Evolutionary conservation across 768 basidiomycete species (phyloP).

Genomic region (Psilocybe cubensis): DNA sequence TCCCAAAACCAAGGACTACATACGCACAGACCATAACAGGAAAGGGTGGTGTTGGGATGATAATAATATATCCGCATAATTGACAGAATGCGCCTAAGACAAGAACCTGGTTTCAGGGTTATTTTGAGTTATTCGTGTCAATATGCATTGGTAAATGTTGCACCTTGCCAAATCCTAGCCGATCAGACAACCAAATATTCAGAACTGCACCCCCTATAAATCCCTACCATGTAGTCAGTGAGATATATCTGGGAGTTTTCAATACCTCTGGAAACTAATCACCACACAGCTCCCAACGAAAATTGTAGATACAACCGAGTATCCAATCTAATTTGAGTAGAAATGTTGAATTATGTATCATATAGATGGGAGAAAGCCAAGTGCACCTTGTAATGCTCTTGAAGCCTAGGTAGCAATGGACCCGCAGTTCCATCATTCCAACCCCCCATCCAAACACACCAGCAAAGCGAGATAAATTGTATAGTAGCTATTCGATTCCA

Average conservation of each 20-base stretch:
- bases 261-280: neutral
- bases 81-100: slow-evolving; percentile 53
- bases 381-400: slow-evolving; percentile 52
- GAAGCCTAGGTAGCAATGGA: slow-evolving; percentile 77
- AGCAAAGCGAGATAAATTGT: slow-evolving; percentile 62
- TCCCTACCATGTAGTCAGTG: slow-evolving; percentile 37
- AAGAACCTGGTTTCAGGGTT: slow-evolving; percentile 10
- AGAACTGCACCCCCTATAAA: slow-evolving; percentile 40
- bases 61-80: slow-evolving; percentile 52
- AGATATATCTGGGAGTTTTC: too few species aligned
- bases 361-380: neutral
- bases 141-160: neutral
- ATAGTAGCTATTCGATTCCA: slow-evolving; percentile 33
- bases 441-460: slow-evolving; percentile 61
- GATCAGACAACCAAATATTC: slow-evolving; percentile 43
- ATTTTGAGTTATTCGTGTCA: neutral
- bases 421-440: slow-evolving; percentile 83
- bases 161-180: slow-evolving; percentile 47
- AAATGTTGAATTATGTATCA: neutral
- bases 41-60: slow-evolving; percentile 62
- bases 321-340: slow-evolving; percentile 20
- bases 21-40: slow-evolving; percentile 57
- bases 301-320: slow-evolving; percentile 22
- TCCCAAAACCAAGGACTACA: slow-evolving; percentile 43
- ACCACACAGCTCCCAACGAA: slow-evolving; percentile 26